Percentiles rank a stretch among this genome's conserved stretches.
Evolutionary conservation across 2,329 filamentous ascomycete genomes (phyloP).

Genomic region (Beauveria medogensis): DNA sequence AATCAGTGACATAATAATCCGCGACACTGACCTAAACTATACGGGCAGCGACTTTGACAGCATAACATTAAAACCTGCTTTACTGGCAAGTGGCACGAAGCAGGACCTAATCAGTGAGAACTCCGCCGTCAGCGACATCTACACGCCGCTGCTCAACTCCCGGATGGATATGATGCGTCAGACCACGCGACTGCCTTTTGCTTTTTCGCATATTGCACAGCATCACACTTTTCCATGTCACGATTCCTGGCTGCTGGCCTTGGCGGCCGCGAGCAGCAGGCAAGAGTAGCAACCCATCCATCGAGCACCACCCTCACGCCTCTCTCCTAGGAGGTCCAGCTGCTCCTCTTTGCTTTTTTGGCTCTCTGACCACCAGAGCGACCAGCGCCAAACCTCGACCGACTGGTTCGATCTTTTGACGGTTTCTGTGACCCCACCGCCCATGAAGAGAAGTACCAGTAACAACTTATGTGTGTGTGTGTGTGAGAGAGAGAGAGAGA

Average conservation of each 20-base stretch:
- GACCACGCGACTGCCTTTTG: slow-evolving; percentile 4
- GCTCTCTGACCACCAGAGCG: too few relatives aligned
- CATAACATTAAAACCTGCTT: too few relatives aligned
- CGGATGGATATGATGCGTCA: background rate
- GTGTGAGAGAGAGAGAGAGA: background rate
- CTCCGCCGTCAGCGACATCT: too few relatives aligned
- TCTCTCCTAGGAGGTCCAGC: background rate
- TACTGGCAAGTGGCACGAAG: too few relatives aligned
- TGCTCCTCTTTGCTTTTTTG: background rate
- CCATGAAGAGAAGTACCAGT: background rate
- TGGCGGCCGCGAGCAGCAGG: slow-evolving; percentile 9
- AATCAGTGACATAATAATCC: too few relatives aligned
- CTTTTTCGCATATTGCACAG: slow-evolving; percentile 41
- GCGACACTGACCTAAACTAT: too few relatives aligned
- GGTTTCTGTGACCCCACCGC: slow-evolving; percentile 20
- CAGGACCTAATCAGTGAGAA: too few relatives aligned
- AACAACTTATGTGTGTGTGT: too few relatives aligned
- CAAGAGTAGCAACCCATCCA: too few relatives aligned
- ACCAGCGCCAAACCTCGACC: background rate
- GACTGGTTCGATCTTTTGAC: too few relatives aligned
- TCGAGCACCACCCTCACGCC: background rate
- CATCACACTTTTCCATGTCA: slow-evolving; percentile 27
- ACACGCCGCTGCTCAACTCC: too few relatives aligned
- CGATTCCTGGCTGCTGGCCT: slow-evolving; percentile 20
- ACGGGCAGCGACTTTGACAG: too few relatives aligned